Evolutionary conservation across 495 filamentous ascomycete species (phyloP), one percentile per base, ranked within the genome.

Genomic region (Immersiella caudata): DNA sequence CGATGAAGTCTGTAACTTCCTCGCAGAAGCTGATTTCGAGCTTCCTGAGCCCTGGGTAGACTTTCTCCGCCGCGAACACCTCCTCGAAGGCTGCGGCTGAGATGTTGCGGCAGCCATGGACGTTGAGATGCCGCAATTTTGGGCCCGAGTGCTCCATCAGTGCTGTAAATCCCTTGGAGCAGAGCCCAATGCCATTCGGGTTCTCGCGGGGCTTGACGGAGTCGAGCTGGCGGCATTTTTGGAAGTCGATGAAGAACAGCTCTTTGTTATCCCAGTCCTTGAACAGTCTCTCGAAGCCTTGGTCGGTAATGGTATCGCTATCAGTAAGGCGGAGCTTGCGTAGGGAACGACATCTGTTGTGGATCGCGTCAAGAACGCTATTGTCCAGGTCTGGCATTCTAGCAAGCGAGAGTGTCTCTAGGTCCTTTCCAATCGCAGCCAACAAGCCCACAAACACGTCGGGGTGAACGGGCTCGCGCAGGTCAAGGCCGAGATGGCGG

Each of bases 111-210:
- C 93, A 96, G 8, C 88, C 92, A 16, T 89, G 80, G 27, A 97
- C 81, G 70, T 94, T 89, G 21, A 97, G 78, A 20, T 82, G 78
- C 65, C 83, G 76, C 0, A 97, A 78, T 11, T 71, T 77, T 8
- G 73, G 68, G 46, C 91, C 90, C 0, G 93, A 96, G 73, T 97
- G 93, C n/a, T 78, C 78, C 91, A 97, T 96, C 60, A 97, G 76
- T 1, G 92, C 89, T 56, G 82, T 70, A 76, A 97, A 94, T 0
- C 91, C 92, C 49, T 82, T 73, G 11, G 87, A 89, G 54, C 88
- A 91, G 62, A 97, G 85, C 20, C 93, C 93, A 33, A 91, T 77
- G 21, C 81, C 80, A 66, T 88, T 79, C 1, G 87, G 84, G 70
- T 90, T 92, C n/a, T 76, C 69, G 21, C 78, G 71, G 20, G 82